Evolutionary conservation across 805 yeast genomes (phyloP).

Genomic region (Saccharomycopsis sp.): DNA sequence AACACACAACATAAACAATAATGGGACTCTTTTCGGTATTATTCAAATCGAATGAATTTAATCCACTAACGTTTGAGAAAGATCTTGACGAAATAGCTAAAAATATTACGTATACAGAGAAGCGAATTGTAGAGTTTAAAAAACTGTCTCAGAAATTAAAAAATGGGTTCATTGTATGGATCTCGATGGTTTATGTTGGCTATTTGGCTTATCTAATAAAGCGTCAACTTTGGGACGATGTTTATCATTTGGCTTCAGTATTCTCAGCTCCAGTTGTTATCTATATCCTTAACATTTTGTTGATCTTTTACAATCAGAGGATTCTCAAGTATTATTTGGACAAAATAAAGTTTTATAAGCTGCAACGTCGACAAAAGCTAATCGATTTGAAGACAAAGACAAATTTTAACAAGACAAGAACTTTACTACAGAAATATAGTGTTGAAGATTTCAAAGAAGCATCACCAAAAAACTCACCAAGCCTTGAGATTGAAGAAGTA

Average conservation of each 20-base stretch:
- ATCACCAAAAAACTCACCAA: background rate
- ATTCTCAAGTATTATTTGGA: slow-evolving; percentile 7
- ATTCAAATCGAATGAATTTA: slow-evolving; percentile 9
- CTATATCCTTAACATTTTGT: background rate
- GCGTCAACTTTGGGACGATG: background rate
- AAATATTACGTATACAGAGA: slow-evolving; percentile 5
- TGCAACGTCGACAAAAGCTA: slow-evolving; percentile 9
- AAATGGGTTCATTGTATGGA: background rate
- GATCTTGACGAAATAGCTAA: slow-evolving; percentile 21
- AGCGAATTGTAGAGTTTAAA: slow-evolving; percentile 3
- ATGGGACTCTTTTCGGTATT: slow-evolving; percentile 13
- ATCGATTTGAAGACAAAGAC: slow-evolving; percentile 16
- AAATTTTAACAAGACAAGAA: slow-evolving; percentile 18
- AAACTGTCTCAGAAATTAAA: slow-evolving; percentile 2
- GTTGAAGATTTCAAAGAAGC: slow-evolving; percentile 11
- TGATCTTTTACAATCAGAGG: slow-evolving; percentile 4
- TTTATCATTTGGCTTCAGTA: background rate
- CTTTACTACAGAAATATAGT: slow-evolving; percentile 19
- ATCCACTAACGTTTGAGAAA: slow-evolving; percentile 18
- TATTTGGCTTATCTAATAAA: slow-evolving; percentile 5
- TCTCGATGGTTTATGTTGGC: background rate
- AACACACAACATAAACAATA: background rate
- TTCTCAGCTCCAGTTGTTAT: slow-evolving; percentile 1
- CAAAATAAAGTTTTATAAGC: slow-evolving; percentile 11
- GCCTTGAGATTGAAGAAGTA: background rate